Evolutionary conservation across 2,329 filamentous ascomycete genomes (phyloP), one percentile per base, ranked within the genome.

Genomic region (Pseudogymnoascus sp.): DNA sequence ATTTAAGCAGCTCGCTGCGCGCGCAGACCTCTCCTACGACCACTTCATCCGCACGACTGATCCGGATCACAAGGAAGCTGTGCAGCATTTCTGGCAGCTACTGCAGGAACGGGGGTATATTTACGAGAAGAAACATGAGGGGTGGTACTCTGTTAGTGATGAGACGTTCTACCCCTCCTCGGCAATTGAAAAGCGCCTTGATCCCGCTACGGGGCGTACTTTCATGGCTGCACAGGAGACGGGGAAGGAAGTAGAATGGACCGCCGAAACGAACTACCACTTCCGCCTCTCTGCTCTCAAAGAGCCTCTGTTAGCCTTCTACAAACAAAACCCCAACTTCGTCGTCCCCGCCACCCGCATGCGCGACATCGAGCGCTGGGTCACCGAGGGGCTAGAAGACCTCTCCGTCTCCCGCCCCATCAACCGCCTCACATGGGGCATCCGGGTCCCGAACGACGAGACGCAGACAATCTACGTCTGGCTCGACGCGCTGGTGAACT

Each of bases 121-220:
- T 62, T 97, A 97, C 76, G 86, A 89, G 71, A 85, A 86, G 10
- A 91, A 89, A 69, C 95, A 97, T 70, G 86, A 91, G 73, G 95
- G 95, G 1, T 99, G 95, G 95, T 99, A 99, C 75, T 95, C 90
- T 63, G 89, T 99, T 62, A 92, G 90, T 74, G 95, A 99, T 74
- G 95, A 99, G 80, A 93, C 93, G 40, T 99, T 96, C 76, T 97
- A 97, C 73, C 91, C 93, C 0, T 83, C 88, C 62, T 84, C 85
- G 5, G 79, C 87, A 70, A 85, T 97, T 25, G 85, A 91, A 71
- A 83, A 88, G 46, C 84, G 86, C 60, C 78, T 95, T 38, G 89
- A 93, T 68, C 89, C 91, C 4, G 81, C 86, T 53, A 96, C 92
- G 0, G 95, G 95, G 2, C 84, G 87, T 68, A 93, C 91, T 70